phyloP scores from a whole-genome alignment of 2,329 filamentous ascomycete species.

The Coniochaeta sp. region DNA sequence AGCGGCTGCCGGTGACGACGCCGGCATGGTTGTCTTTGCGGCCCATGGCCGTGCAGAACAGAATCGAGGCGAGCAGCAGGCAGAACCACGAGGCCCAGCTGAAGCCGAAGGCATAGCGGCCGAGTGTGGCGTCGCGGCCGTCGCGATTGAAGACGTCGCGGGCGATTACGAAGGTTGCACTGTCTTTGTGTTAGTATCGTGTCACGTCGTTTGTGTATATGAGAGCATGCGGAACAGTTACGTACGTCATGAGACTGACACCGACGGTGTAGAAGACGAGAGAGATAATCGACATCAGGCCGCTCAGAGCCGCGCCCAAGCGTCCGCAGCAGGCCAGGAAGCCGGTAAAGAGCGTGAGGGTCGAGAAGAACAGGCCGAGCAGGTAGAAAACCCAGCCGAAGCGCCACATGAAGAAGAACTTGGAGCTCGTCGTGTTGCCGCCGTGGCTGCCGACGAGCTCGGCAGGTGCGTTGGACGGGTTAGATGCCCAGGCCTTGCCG shows the following conservation, averaged over 20 bases:
- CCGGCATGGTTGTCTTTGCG: slow-evolving; percentile 26
- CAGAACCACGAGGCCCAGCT: slow-evolving; percentile 65
- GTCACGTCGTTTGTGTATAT: neutral
- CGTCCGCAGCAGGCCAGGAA: slow-evolving; percentile 65
- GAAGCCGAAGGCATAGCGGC: slow-evolving; percentile 66
- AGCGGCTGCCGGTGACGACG: slow-evolving; percentile 16
- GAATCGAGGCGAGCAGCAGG: slow-evolving; percentile 56
- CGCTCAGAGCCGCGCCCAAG: slow-evolving; percentile 61
- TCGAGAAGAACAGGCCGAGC: slow-evolving; percentile 73
- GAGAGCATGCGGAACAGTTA: slow-evolving; percentile 11
- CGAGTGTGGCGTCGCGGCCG: slow-evolving; percentile 52
- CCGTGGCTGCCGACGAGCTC: slow-evolving; percentile 45
- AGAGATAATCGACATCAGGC: slow-evolving; percentile 48
- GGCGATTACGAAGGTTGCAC: slow-evolving; percentile 58
- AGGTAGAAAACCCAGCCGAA: slow-evolving; percentile 92
- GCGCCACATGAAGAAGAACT: slow-evolving; percentile 78
- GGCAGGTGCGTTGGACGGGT: slow-evolving; percentile 34
- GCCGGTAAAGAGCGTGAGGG: slow-evolving; percentile 58
- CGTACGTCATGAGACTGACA: slow-evolving; percentile 70
- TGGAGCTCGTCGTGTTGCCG: slow-evolving; percentile 43
- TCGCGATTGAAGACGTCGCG: slow-evolving; percentile 56
- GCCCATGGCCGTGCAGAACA: slow-evolving; percentile 60
- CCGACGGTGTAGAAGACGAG: slow-evolving; percentile 64
- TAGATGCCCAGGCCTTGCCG: slow-evolving; percentile 59
- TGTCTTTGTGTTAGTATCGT: slow-evolving; percentile 17